Conservation (phyloP, 495 filamentous ascomycete genomes). For the Physcia stellaris region DNA sequence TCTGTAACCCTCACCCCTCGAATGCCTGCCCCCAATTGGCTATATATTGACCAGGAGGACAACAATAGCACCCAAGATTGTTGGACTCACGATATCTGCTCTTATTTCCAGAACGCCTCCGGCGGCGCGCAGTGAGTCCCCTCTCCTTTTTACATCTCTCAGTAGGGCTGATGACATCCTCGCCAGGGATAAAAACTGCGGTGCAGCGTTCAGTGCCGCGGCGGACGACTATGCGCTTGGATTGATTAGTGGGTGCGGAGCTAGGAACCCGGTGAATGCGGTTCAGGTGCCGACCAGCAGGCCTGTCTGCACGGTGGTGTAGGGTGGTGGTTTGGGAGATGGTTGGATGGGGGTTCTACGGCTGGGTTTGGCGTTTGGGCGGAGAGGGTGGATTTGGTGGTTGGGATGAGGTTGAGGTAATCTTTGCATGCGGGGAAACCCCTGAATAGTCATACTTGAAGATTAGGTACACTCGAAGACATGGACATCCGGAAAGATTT, state of each 20-base stretch:
- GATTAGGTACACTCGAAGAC: too few relatives aligned
- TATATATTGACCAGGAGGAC: not conserved
- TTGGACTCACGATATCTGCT: not conserved
- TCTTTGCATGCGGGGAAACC: too few relatives aligned
- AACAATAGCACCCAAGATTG: not conserved
- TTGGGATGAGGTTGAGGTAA: too few relatives aligned
- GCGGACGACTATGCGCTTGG: not conserved
- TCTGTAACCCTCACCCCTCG: not conserved
- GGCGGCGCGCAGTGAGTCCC: not conserved
- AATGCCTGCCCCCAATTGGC: not conserved
- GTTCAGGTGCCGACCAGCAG: not conserved
- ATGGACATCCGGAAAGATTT: too few relatives aligned
- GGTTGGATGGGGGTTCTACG: too few relatives aligned
- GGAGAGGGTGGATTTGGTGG: too few relatives aligned
- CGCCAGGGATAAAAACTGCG: not conserved
- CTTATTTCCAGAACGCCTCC: not conserved
- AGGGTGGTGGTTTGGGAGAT: too few relatives aligned
- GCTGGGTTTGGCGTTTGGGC: too few relatives aligned
- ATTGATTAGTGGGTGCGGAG: not conserved
- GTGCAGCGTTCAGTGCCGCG: not conserved
- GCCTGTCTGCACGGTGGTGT: too few relatives aligned
- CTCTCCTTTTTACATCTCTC: not conserved
- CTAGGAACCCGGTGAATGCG: not conserved
- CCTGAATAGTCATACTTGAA: too few relatives aligned
- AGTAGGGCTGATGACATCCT: not conserved